Base-by-base conservation (phyloP, 2,329 filamentous ascomycete genomes). In the Xylariaceae sp. region DNA sequence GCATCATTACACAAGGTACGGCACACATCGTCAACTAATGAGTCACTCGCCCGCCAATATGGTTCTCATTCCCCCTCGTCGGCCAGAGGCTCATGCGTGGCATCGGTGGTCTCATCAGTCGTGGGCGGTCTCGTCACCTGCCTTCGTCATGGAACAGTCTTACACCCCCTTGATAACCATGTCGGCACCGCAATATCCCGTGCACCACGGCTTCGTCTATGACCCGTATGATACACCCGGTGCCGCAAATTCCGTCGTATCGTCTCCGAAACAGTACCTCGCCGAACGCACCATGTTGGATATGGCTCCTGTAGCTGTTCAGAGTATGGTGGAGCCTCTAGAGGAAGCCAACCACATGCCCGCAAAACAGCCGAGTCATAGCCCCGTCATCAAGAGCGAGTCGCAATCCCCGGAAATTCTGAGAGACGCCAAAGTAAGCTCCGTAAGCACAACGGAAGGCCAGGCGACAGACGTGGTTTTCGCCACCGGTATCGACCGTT, bases 401-500 rank as follows among this genome's bases (percentile, higher is more conserved):
- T 47, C 53, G 9, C 52, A 57, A 15, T 26, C 52, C 13, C 45
- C 44, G 2, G 57, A 47, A 29, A 48, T 16, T 16, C 52, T 56
- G 9, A 57, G 54, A 16, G 53, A 48, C 15, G 66, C 72, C 30
- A 76, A 75, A 65, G 72, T 69, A 10, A 73, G 76, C 54, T 71
- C 69, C 3, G 69, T 70, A 60, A 80, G 77, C 68, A 73, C 73
- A 59, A 71, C 75, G 9, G 72, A 76, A 29, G 68, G 75, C 54
- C 71, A 75, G 54, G 70, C 74, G 1, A 70, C 77, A 21, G 75
- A 80, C n/a, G 73, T 83, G 37, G 78, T 81, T 56, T 92, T 92
- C 68, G 80, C 82, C n/a, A 96, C 91, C 0, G 83, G 89, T 55
- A 85, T 96, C 36, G 92, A 96, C 68, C 85, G 84, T 40, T 74